Conservation (phyloP, 2,329 filamentous ascomycete genomes). For the Fusarium guadeloupense region DNA sequence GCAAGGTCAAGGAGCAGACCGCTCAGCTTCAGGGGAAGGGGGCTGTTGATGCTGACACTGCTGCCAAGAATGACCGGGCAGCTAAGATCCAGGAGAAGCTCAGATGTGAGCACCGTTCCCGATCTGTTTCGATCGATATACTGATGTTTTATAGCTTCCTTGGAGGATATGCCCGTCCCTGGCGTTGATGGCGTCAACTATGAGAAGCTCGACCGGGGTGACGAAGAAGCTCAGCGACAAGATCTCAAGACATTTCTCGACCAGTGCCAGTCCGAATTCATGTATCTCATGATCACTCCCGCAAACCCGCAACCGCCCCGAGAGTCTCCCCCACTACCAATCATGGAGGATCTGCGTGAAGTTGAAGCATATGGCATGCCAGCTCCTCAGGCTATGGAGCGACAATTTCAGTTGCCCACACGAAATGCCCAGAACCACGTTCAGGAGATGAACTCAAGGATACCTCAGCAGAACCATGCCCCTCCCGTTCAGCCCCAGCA, state of each 20-base stretch:
- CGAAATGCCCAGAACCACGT: conserved; percentile 65
- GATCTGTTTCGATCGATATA: not conserved
- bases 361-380: conserved; percentile 62
- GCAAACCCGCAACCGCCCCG: conserved; percentile 72
- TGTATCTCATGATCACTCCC: conserved; percentile 73
- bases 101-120: conserved; percentile 54
- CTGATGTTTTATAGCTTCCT: conserved; percentile 49
- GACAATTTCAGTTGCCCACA: conserved; percentile 52
- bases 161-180: conserved; percentile 54
- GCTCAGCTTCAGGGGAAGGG: conserved; percentile 68
- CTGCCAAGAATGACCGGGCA: conserved; percentile 62
- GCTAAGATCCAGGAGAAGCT: conserved; percentile 66
- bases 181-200: conserved; percentile 58
- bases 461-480: conserved; percentile 68
- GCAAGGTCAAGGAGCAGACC: conserved; percentile 84
- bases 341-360: conserved; percentile 68
- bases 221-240: conserved; percentile 61
- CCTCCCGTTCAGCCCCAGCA: conserved; percentile 57
- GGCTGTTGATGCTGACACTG: conserved; percentile 50
- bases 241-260: conserved; percentile 70
- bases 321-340: conserved; percentile 66
- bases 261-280: conserved; percentile 72
- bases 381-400: conserved; percentile 52
- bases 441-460: conserved; percentile 62
- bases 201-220: conserved; percentile 52